Conservation (phyloP, 352 stramenopile genomes). For the Phytophthora ohioensis region DNA sequence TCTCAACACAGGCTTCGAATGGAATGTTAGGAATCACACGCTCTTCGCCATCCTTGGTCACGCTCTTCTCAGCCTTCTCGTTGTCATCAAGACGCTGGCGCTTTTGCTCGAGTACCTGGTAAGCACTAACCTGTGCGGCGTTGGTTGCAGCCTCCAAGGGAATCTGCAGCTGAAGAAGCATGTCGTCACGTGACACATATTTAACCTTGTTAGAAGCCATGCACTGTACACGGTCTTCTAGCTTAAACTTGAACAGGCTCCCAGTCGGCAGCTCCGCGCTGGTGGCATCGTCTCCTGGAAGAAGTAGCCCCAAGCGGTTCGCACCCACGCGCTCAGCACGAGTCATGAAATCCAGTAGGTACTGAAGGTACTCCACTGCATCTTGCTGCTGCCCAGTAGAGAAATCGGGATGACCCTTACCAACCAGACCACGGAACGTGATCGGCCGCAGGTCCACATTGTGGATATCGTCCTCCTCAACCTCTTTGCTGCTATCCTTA, state of each 20-base stretch:
- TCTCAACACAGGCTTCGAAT: slow-evolving; percentile 95
- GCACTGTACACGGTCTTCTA: slow-evolving; percentile 87
- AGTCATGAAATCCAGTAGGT: slow-evolving; percentile 95
- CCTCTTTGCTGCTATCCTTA: slow-evolving; percentile 31
- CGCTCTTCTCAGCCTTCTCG: slow-evolving; percentile 33
- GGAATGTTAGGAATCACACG: slow-evolving; percentile 92
- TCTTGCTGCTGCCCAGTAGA: slow-evolving; percentile 98
- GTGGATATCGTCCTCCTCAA: slow-evolving; percentile 52
- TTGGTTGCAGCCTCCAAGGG: slow-evolving; percentile 90
- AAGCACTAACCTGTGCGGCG: slow-evolving; percentile 84
- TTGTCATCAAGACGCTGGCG: slow-evolving; percentile 85
- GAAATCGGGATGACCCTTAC: slow-evolving; percentile 96
- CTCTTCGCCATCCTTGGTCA: slow-evolving; percentile 53
- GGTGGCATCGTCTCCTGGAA: slow-evolving; percentile 43
- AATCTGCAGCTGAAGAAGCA: slow-evolving; percentile 88
- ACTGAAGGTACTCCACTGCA: slow-evolving; percentile 97
- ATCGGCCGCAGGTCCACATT: slow-evolving; percentile 65
- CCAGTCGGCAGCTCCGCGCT: slow-evolving; percentile 68
- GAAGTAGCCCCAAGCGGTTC: slow-evolving; percentile 57
- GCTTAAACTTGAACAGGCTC: slow-evolving; percentile 94
- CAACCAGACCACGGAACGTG: slow-evolving; percentile 97
- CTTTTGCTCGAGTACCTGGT: slow-evolving; percentile 88
- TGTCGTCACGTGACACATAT: slow-evolving; percentile 86
- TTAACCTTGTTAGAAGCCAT: slow-evolving; percentile 85
- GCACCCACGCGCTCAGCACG: slow-evolving; percentile 76